A percentile compares a stretch with the other conserved stretches of the same genome.
Evolutionary conservation across 306 rosid species (phyloP).

Genomic region (Corylus heterophylla): DNA sequence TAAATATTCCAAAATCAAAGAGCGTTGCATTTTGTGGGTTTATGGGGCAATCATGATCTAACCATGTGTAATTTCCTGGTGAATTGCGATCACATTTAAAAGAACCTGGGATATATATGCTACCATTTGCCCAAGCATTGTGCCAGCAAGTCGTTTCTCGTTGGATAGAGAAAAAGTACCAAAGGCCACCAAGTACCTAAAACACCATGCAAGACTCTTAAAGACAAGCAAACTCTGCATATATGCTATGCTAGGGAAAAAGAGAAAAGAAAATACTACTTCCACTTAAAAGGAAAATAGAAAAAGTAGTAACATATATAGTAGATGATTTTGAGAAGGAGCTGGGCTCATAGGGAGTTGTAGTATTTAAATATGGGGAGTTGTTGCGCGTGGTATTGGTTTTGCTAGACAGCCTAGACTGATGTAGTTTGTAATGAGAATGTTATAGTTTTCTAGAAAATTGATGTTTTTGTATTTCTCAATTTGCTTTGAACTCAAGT

Average conservation of each 20-base stretch:
- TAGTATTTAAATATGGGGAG: too few relatives aligned
- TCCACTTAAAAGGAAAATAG: too few relatives aligned
- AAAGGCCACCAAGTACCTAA: constrained; percentile 83
- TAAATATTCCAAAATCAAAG: constrained; percentile 44
- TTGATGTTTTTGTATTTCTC: too few relatives aligned
- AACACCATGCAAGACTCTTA: constrained; percentile 23
- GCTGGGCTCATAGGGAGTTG: too few relatives aligned
- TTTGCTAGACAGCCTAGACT: too few relatives aligned
- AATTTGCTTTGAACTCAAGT: too few relatives aligned
- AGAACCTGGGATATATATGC: constrained; percentile 22
- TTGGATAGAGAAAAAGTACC: constrained; percentile 83
- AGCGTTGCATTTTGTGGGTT: not conserved
- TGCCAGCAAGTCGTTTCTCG: constrained; percentile 88
- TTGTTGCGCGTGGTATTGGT: too few relatives aligned
- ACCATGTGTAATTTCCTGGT: constrained; percentile 12
- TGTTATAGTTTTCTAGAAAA: too few relatives aligned
- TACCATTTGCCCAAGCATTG: constrained; percentile 39
- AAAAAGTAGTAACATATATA: too few relatives aligned
- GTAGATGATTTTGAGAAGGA: too few relatives aligned
- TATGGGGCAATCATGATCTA: constrained; percentile 36
- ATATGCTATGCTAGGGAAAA: constrained; percentile 24
- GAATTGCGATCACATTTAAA: constrained; percentile 47
- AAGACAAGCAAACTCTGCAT: constrained; percentile 22
- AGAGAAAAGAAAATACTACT: constrained; percentile 18
- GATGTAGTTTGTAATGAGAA: too few relatives aligned